Base-by-base conservation (phyloP, 345 rosid species). In the Dovyalis caffra region DNA sequence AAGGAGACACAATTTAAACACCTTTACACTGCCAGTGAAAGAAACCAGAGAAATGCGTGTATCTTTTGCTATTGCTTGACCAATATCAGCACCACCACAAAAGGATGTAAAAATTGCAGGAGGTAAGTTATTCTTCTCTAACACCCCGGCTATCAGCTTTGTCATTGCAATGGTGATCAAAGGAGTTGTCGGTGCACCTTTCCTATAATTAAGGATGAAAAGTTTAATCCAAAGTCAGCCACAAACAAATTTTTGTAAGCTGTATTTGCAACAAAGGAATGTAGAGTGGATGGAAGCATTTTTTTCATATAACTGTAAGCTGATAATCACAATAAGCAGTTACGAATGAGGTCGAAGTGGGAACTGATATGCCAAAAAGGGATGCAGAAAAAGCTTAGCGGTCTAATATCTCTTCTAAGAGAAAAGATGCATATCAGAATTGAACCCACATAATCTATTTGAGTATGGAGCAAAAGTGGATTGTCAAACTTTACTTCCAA, bases 171-270 rank as follows among this genome's bases (percentile, higher is more conserved):
- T 87, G 65, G 99, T 95, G 64, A 95, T 79, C 86, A 95, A 83
- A 64, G 98, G 97, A 70, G 98, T 95, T 29, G 96, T 93, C 65
- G 98, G 97, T 72, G 99, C 98, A 79, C 98, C 99, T 83, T 93
- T 95, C 99, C 98, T 95, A 85, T 72, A 66, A 78, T 67, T 23
- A 61, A 51, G 61, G 61, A 69, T 31, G 34, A 34, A 64, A 33
- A 45, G 45, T 51, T 9, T 20, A 33, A 47, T 14, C 18, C 60
- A 67, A 38, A 43, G 25, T 56, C 60, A 56, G 12, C 11, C 60
- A 53, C 26, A 63, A 72, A 28, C 43, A 68, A 53, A 1, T 0
- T 23, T 20, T 14, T 12, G 21, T 58, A n/a, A 25, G 15, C 16
- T 26, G 37, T 38, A 29, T 60, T 61, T 38, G 20, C 15, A 72